These are phyloP conservation scores for Alternaria metachromatica DNA, from an alignment of 2,329 filamentous ascomycete species.

Conservation along the genomic window DNA sequence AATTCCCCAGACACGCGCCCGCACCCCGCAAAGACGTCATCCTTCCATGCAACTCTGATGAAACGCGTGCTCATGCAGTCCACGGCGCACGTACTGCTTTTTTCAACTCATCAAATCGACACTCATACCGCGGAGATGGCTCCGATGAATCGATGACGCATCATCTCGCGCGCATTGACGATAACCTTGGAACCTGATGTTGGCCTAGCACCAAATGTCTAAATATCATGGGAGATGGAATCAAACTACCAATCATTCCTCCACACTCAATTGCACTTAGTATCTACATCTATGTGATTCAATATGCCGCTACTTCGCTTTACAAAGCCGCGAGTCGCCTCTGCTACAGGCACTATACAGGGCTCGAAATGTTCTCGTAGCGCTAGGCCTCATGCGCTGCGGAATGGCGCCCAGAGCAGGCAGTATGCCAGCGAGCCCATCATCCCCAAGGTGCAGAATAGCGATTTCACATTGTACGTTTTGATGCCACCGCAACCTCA, in stretches of 20 bases:
- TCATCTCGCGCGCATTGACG: neutral
- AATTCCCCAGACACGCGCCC: neutral
- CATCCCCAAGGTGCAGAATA: conserved; percentile 37
- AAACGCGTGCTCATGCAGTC: neutral
- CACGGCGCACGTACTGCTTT: neutral
- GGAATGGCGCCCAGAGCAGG: conserved; percentile 43
- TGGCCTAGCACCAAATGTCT: neutral
- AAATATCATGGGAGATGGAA: neutral
- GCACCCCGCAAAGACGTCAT: neutral
- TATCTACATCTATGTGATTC: neutral
- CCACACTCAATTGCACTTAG: neutral
- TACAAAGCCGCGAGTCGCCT: neutral
- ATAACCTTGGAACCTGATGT: neutral
- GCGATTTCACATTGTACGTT: conserved; percentile 51
- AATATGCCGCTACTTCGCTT: neutral
- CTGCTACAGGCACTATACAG: neutral
- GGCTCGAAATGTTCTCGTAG: neutral
- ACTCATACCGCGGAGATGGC: neutral
- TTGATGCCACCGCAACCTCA: neutral
- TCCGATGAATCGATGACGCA: conserved; percentile 2
- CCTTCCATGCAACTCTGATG: neutral
- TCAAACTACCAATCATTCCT: neutral
- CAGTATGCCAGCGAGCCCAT: conserved; percentile 46
- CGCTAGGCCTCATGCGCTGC: conserved; percentile 37
- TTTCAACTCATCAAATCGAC: neutral